Evolutionary conservation across 192 early-diverging fungal genomes (phyloP), one percentile per base, ranked within the genome.

Genomic region (Funneliformis geosporum): DNA sequence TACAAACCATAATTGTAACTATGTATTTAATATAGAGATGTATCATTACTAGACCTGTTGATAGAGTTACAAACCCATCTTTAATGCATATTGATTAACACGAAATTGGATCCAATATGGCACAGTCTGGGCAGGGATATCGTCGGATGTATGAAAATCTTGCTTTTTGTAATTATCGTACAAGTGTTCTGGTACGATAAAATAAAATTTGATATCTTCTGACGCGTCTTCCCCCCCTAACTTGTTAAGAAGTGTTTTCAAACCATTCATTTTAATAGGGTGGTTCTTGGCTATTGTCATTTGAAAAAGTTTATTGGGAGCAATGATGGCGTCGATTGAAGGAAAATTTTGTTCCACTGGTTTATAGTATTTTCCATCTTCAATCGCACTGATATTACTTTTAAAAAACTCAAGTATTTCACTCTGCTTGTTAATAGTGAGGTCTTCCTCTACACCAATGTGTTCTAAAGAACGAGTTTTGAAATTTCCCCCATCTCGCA

Each of bases 201-300:
- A 75, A 75, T 62, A 75, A 75, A 75, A 75, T 38, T 62, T 16
- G 10, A 75, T 75, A 42, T 60, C 38, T 42, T 38, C 74, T 18
- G 27, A 42, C 21, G 43, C 43, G 5, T 6, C 6, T 40, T 39
- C 0, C 73, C 55, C n/a, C 28, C 74, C 74, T 11, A 75, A 75
- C 21, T 75, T 75, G 6, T 62, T 33, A 62, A 40, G 4, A 75
- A 75, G 73, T 4, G 16, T 61, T 61, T 75, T 75, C 40, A 75
- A 23, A 33, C 74, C 74, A 75, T 42, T 75, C 60, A 75, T 62
- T 2, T 75, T 75, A 42, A 75, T 75, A 62, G 74, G 74, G 40
- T 75, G 74, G 33, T 21, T 75, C 23, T 16, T 60, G 38, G 60
- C 18, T 28, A 42, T 28, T 27, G 74, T 75, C 0, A 75, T 61